A percentile compares a stretch with the other conserved stretches of the same genome.
These are phyloP conservation scores for Dendrothele bispora DNA, from an alignment of 768 basidiomycete genomes.

Conservation along the genomic window DNA sequence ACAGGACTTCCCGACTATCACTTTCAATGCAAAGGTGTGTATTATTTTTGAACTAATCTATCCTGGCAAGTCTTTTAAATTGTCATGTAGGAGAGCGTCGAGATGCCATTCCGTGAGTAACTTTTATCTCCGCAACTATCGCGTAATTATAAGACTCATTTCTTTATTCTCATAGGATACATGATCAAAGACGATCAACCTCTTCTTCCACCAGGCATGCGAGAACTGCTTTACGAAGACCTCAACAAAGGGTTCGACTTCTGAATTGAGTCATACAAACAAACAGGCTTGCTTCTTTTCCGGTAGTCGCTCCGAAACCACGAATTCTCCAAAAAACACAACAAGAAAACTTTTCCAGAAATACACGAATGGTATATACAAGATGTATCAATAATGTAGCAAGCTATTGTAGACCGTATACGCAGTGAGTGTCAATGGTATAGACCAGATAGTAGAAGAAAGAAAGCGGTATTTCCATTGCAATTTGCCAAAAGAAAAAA, in stretches of 20 bases:
- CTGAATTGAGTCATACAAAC: no score
- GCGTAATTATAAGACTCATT: background rate
- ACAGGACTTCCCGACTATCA: conserved; percentile 88
- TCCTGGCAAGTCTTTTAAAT: background rate
- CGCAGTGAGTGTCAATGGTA: no score
- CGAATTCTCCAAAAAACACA: no score
- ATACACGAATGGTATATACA: no score
- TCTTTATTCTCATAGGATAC: conserved; percentile 36
- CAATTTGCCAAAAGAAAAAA: no score
- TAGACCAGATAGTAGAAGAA: no score
- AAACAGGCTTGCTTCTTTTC: no score
- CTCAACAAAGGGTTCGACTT: conserved; percentile 86
- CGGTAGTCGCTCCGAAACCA: no score
- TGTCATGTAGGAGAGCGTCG: conserved; percentile 72
- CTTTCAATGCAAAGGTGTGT: conserved; percentile 63
- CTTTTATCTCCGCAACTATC: background rate
- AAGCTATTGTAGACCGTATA: no score
- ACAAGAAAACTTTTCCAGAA: no score
- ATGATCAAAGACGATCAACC: conserved; percentile 58
- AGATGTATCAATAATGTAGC: no score
- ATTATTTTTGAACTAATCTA: background rate
- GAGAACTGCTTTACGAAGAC: conserved; percentile 79
- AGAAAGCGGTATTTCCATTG: no score
- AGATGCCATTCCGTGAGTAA: conserved; percentile 94
- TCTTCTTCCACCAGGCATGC: conserved; percentile 87